Evolutionary conservation across 2,329 filamentous ascomycete genomes (phyloP), one percentile per base, ranked within the genome.

Genomic region (Drechslera avenae): DNA sequence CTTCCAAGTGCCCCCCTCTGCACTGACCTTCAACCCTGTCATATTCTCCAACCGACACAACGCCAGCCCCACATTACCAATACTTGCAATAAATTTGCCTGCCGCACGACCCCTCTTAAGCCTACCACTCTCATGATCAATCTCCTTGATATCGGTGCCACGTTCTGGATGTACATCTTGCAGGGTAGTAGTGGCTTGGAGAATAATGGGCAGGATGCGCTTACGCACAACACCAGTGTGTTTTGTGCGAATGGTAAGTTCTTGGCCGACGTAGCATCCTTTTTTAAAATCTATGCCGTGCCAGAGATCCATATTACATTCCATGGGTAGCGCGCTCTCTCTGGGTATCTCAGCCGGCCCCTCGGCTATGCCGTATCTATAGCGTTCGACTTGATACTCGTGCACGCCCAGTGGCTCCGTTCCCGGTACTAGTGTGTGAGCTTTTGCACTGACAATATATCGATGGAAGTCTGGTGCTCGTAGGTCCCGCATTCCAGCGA

Each of bases 261-360:
- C 94, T 75, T 99, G 94, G 0, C 94, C 94, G 6, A 97, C 85
- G 73, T 99, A 99, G 76, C 94, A 99, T 6, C 94, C 94, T 77
- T 99, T 99, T 68, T 86, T 86, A 77, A 94, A 99, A 75, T 97
- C 90, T 60, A 99, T 87, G 19, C 86, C 94, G 39, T 84, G 83
- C 81, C 90, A 90, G 52, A 90, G 77, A 74, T 99, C 94, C 71
- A 97, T 82, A 72, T 97, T 97, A 68, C 82, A 87, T 75, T 97
- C 93, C 73, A 92, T 87, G 1, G 94, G 93, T 46, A 99, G 79
- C 0, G 91, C 86, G 14, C 81, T 77, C 58, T 88, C 88, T 51
- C 81, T 76, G 5, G 84, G 72, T 16, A 99, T 86, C 77, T 99
- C 94, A 13, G 76, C 71, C 69, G 90, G 89, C 1, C 94, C 93